A percentile compares a stretch with the other conserved stretches of the same genome.
Evolutionary conservation across 2,329 filamentous ascomycete genomes (phyloP).

Genomic region (Zymoseptoria passerinii): DNA sequence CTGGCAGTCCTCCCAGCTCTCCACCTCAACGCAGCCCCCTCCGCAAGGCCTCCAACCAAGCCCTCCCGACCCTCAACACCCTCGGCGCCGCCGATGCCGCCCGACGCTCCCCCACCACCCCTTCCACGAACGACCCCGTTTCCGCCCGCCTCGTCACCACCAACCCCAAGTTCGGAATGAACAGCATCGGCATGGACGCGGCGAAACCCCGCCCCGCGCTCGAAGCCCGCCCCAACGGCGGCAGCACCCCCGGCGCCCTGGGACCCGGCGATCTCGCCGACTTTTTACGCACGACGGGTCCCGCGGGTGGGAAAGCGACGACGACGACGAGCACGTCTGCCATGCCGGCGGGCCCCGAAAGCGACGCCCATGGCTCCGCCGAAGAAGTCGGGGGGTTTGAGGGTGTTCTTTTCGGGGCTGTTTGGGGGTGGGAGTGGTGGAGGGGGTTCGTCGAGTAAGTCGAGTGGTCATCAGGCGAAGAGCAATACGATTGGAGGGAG

Average conservation of each 20-base stretch:
- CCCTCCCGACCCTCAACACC: conserved; percentile 9
- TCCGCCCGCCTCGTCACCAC: not conserved
- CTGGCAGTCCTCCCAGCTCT: not conserved
- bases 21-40: conserved; percentile 5
- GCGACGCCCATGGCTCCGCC: not conserved
- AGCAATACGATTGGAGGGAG: not conserved
- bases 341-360: not conserved
- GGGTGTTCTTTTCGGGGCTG: not conserved
- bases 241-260: conserved; percentile 1
- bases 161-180: conserved; percentile 5
- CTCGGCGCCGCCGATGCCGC: conserved; percentile 14
- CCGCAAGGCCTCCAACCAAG: not conserved
- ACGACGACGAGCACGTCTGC: not conserved
- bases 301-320: not conserved
- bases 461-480: not conserved
- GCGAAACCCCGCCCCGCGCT: conserved; percentile 9
- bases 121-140: conserved; percentile 1
- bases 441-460: not conserved
- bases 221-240: conserved; percentile 7
- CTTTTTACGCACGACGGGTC: conserved; percentile 11
- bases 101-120: conserved; percentile 1
- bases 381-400: not conserved
- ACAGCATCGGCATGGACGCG: conserved; percentile 10
- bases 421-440: not conserved
- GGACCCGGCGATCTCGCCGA: conserved; percentile 13